Evolutionary conservation across 2,329 filamentous ascomycete genomes (phyloP).

Genomic region (Chaetomium sp.): DNA sequence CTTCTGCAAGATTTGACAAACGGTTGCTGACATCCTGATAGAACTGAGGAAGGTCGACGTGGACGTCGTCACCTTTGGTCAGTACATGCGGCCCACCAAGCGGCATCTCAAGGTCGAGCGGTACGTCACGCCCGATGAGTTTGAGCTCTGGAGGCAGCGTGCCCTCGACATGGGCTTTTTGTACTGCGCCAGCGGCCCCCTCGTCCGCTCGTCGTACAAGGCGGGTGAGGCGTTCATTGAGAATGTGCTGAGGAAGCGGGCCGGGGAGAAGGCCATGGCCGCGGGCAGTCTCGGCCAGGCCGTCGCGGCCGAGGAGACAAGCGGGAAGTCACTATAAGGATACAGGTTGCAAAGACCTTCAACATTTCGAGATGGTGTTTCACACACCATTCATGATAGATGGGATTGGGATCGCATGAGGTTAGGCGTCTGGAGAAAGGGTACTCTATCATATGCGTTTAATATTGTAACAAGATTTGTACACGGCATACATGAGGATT

Average conservation of each 20-base stretch:
- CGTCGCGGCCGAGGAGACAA: conserved; percentile 42
- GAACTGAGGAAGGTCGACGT: conserved; percentile 80
- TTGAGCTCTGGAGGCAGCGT: conserved; percentile 87
- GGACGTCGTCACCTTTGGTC: conserved; percentile 97
- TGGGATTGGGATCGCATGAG: conserved; percentile 22
- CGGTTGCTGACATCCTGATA: conserved; percentile 35
- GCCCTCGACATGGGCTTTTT: conserved; percentile 95
- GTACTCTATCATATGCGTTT: conserved; percentile 24
- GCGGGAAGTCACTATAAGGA: conserved; percentile 23
- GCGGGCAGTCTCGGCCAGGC: conserved; percentile 44
- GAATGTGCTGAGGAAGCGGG: conserved; percentile 89
- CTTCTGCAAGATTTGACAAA: neutral
- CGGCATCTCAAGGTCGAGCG: conserved; percentile 95
- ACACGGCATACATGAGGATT: conserved; percentile 23
- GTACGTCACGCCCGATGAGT: conserved; percentile 88
- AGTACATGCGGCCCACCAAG: conserved; percentile 99
- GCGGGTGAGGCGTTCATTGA: conserved; percentile 98
- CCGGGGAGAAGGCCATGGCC: conserved; percentile 44
- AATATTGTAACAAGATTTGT: conserved; percentile 33
- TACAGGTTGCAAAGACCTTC: conserved; percentile 18
- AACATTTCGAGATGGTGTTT: conserved; percentile 30
- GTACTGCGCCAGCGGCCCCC: conserved; percentile 90
- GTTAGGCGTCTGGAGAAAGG: conserved; percentile 26
- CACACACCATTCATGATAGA: conserved; percentile 25
- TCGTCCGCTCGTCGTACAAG: conserved; percentile 96